Evolutionary conservation across 768 basidiomycete genomes (phyloP).

Genomic region (Pulveroboletus sp.): DNA sequence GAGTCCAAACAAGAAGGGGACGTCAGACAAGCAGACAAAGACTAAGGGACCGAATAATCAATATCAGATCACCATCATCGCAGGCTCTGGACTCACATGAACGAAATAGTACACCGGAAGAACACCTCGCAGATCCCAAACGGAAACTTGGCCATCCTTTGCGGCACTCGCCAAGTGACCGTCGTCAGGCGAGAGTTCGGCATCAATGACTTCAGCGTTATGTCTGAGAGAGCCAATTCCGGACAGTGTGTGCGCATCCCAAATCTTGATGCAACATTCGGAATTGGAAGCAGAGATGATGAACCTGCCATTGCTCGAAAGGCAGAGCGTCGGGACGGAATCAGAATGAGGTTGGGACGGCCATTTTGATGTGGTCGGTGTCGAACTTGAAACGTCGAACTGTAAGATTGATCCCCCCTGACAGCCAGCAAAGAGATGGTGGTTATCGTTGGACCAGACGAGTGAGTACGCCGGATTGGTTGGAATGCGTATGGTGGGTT

Average conservation of each 20-base stretch:
- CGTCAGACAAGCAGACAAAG: conserved; percentile 2
- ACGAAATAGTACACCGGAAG: conserved; percentile 11
- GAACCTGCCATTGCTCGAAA: conserved; percentile 21
- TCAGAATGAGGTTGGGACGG: conserved; percentile 8
- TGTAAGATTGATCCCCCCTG: conserved; percentile 7
- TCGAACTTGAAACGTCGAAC: conserved; percentile 8
- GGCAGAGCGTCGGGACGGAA: conserved; percentile 9
- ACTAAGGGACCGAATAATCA: conserved; percentile 1
- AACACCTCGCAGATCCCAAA: conserved; percentile 14
- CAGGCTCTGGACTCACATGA: conserved; percentile 1
- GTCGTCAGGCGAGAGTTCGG: conserved; percentile 14
- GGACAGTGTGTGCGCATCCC: conserved; percentile 8
- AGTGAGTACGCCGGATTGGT: conserved; percentile 12
- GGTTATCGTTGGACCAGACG: conserved; percentile 17
- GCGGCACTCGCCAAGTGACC: conserved; percentile 1
- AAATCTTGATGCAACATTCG: conserved; percentile 13
- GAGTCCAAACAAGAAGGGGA: background rate
- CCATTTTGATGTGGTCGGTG: conserved; percentile 2
- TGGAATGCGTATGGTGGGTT: background rate
- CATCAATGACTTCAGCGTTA: conserved; percentile 8
- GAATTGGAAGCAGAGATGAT: conserved; percentile 17
- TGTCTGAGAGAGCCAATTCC: conserved; percentile 10
- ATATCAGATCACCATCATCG: background rate
- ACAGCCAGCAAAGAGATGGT: conserved; percentile 16
- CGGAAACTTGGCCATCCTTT: conserved; percentile 3